These are phyloP conservation scores for Podospora bellae-mahoneyi DNA, from an alignment of 495 filamentous ascomycete species.

Conservation along the genomic window DNA sequence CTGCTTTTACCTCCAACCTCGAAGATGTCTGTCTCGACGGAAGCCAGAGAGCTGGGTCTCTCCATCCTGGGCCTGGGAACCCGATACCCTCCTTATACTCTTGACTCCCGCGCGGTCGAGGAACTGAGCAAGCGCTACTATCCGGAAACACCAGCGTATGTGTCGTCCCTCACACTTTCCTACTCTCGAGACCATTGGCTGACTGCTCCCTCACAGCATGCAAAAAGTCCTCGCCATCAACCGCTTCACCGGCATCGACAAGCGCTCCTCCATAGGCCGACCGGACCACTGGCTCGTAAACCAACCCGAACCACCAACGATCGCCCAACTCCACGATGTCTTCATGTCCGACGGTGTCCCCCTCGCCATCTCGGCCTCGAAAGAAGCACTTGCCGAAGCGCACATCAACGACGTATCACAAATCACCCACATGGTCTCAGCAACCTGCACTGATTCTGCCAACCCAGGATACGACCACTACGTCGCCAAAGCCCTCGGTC, in stretches of 20 bases:
- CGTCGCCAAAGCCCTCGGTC: conserved; percentile 53
- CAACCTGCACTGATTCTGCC: conserved; percentile 64
- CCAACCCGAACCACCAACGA: conserved; percentile 49
- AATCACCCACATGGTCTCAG: conserved; percentile 64
- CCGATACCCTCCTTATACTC: conserved; percentile 49
- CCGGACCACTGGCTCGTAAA: conserved; percentile 57
- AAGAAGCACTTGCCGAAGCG: conserved; percentile 58
- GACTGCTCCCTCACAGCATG: conserved; percentile 38
- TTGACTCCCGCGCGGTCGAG: conserved; percentile 40
- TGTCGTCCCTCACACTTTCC: neutral
- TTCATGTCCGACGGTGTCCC: conserved; percentile 59
- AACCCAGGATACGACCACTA: conserved; percentile 66
- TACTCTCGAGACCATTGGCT: neutral
- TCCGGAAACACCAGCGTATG: conserved; percentile 50
- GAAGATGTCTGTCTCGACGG: conserved; percentile 26
- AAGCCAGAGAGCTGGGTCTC: conserved; percentile 43
- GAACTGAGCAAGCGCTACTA: conserved; percentile 46
- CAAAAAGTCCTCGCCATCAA: conserved; percentile 60
- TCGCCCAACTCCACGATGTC: conserved; percentile 50
- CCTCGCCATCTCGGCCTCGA: conserved; percentile 53
- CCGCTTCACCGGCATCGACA: conserved; percentile 60
- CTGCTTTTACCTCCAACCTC: neutral
- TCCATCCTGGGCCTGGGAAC: conserved; percentile 49
- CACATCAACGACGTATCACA: conserved; percentile 40
- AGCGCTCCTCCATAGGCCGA: conserved; percentile 56